Percentiles rank a stretch among this genome's conserved stretches.
Evolutionary conservation across 129 eudicot genomes (phyloP).

Genomic region (Ambrosia trifida): DNA sequence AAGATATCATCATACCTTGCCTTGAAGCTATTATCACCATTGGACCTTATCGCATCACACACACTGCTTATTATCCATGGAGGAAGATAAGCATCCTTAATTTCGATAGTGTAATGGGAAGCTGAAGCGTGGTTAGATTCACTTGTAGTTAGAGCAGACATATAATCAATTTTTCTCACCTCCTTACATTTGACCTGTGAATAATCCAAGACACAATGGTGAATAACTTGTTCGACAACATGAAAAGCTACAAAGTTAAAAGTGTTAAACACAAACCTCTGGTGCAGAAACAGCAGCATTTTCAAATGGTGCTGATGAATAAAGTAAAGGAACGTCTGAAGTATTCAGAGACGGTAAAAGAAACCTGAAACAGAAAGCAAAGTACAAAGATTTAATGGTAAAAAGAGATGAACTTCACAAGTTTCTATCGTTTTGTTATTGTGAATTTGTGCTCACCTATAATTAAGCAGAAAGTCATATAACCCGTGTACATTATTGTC

Average conservation of each 20-base stretch:
- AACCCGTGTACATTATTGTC: slow-evolving; percentile 71
- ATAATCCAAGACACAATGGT: slow-evolving; percentile 4
- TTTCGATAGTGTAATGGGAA: slow-evolving; percentile 68
- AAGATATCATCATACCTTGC: slow-evolving; percentile 55
- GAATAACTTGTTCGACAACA: not conserved
- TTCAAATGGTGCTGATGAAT: slow-evolving; percentile 75
- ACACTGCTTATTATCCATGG: slow-evolving; percentile 76
- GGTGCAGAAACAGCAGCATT: slow-evolving; percentile 87
- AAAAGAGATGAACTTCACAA: not conserved
- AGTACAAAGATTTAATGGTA: not conserved
- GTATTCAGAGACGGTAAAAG: slow-evolving; percentile 52
- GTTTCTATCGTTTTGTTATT: not conserved
- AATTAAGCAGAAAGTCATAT: slow-evolving; percentile 80
- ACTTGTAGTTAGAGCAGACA: slow-evolving; percentile 29
- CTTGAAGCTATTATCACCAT: slow-evolving; percentile 59
- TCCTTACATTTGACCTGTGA: slow-evolving; percentile 84
- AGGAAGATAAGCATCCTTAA: slow-evolving; percentile 78
- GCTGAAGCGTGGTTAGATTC: slow-evolving; percentile 48
- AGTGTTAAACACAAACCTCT: slow-evolving; percentile 83
- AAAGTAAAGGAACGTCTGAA: slow-evolving; percentile 75
- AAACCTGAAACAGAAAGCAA: slow-evolving; percentile 48
- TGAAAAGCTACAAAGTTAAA: not conserved
- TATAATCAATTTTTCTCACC: slow-evolving; percentile 55
- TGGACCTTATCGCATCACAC: slow-evolving; percentile 57
- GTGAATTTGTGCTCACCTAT: slow-evolving; percentile 48